phyloP scores from a whole-genome alignment of 2,329 filamentous ascomycete genomes.

The Capronia americana region DNA sequence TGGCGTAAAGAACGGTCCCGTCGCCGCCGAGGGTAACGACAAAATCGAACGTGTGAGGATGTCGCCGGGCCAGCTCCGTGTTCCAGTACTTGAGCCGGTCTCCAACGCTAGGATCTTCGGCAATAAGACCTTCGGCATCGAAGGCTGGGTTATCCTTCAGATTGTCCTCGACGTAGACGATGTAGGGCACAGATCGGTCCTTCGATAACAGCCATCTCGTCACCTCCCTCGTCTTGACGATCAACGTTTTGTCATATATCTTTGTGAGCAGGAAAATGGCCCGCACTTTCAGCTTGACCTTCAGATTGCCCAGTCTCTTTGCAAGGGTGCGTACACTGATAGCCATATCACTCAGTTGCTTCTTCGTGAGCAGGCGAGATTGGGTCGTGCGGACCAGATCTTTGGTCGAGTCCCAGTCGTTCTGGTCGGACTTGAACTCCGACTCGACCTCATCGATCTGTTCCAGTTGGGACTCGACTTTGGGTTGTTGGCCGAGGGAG shows the following conservation, averaged over 20 bases:
- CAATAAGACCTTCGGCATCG: slow-evolving; percentile 71
- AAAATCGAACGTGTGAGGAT: slow-evolving; percentile 91
- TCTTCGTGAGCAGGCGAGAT: slow-evolving; percentile 87
- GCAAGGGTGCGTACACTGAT: slow-evolving; percentile 92
- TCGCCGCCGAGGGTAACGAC: slow-evolving; percentile 91
- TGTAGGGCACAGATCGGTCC: slow-evolving; percentile 71
- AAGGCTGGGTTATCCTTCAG: slow-evolving; percentile 75
- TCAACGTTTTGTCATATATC: slow-evolving; percentile 81
- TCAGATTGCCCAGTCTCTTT: slow-evolving; percentile 81
- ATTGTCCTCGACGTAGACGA: slow-evolving; percentile 80
- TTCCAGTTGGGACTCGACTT: slow-evolving; percentile 36
- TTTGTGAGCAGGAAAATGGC: slow-evolving; percentile 91
- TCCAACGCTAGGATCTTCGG: slow-evolving; percentile 62
- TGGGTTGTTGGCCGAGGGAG: slow-evolving; percentile 37
- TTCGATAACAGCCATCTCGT: slow-evolving; percentile 79
- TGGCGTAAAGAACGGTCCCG: slow-evolving; percentile 92
- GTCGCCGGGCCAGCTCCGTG: slow-evolving; percentile 74
- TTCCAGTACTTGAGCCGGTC: slow-evolving; percentile 81
- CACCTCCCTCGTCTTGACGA: slow-evolving; percentile 77
- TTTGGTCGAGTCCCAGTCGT: slow-evolving; percentile 29
- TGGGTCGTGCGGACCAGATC: slow-evolving; percentile 55
- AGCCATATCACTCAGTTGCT: slow-evolving; percentile 94
- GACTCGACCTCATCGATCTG: slow-evolving; percentile 36
- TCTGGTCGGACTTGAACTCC: slow-evolving; percentile 38
- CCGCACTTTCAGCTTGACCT: slow-evolving; percentile 79